A percentile compares a stretch with the other conserved stretches of the same genome.
Conservation (phyloP, 177 flowering plant genomes). For the Vitis hybrid region DNA sequence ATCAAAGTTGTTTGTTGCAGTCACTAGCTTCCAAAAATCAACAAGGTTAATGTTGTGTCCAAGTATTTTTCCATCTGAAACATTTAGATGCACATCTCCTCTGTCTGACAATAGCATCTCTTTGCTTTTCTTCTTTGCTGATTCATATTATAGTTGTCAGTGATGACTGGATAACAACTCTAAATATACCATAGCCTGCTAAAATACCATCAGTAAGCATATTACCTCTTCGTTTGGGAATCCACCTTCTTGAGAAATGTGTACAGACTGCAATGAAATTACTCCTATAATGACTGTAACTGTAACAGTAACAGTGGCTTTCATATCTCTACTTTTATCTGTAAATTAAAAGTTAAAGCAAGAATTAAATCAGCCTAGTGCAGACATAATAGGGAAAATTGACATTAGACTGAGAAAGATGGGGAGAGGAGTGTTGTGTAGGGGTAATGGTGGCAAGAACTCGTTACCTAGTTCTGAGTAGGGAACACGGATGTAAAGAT, state of each 20-base stretch:
- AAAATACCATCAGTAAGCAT: background rate
- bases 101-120: conserved; percentile 3
- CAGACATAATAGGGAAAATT: no score
- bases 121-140: conserved; percentile 12
- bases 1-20: conserved; percentile 29
- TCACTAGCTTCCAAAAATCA: conserved; percentile 18
- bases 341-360: background rate
- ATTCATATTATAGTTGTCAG: background rate
- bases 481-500: conserved; percentile 18
- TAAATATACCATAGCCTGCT: background rate
- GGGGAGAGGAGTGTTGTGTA: no score
- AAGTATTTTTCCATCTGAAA: background rate
- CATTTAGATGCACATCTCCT: background rate
- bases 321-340: conserved; percentile 6
- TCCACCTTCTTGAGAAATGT: conserved; percentile 12
- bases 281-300: conserved; percentile 10
- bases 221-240: conserved; percentile 9
- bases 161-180: background rate
- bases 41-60: conserved; percentile 11
- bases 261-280: background rate
- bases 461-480: conserved; percentile 11
- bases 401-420: no score
- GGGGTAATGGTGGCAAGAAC: no score
- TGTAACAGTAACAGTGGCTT: background rate
- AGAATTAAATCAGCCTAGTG: no score